phyloP scores from a whole-genome alignment of 176 grass and related monocot species.

The Oryza glaberrima region DNA sequence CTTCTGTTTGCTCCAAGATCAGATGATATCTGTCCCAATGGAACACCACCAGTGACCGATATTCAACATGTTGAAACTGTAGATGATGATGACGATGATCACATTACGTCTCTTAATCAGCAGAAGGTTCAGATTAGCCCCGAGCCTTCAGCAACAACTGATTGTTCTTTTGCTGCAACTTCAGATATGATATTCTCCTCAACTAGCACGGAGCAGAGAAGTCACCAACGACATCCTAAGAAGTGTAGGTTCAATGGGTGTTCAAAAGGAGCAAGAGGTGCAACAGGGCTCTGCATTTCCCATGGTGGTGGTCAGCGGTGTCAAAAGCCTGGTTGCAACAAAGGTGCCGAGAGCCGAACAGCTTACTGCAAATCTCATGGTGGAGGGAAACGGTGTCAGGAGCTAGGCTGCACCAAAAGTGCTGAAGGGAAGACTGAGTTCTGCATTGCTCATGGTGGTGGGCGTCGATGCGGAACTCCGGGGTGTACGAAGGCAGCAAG shows the following conservation, averaged over 20 bases:
- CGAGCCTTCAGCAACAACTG: slow-evolving; percentile 60
- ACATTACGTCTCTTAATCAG: slow-evolving; percentile 34
- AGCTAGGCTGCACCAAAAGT: slow-evolving; percentile 87
- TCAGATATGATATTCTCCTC: slow-evolving; percentile 45
- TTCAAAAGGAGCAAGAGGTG: slow-evolving; percentile 80
- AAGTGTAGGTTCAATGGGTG: slow-evolving; percentile 92
- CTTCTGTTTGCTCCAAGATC: slow-evolving; percentile 75
- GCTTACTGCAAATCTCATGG: slow-evolving; percentile 87
- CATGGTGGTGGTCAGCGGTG: slow-evolving; percentile 87
- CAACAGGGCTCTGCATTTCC: slow-evolving; percentile 85
- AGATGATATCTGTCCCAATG: slow-evolving; percentile 36
- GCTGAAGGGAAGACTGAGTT: slow-evolving; percentile 93
- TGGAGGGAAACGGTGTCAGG: slow-evolving; percentile 77
- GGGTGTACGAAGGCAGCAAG: slow-evolving; percentile 72
- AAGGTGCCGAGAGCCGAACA: slow-evolving; percentile 85
- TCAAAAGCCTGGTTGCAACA: slow-evolving; percentile 87
- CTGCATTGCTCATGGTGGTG: slow-evolving; percentile 87
- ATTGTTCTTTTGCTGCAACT: slow-evolving; percentile 54
- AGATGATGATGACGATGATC: slow-evolving; percentile 21
- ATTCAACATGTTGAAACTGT: slow-evolving; percentile 40
- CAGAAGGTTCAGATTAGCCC: slow-evolving; percentile 45
- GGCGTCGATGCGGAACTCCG: slow-evolving; percentile 47
- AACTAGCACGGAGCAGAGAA: slow-evolving; percentile 44
- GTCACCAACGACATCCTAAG: slow-evolving; percentile 65
- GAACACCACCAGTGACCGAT: slow-evolving; percentile 6